Percentiles rank a stretch among this genome's conserved stretches.
These are phyloP conservation scores for Kitagawia praeruptora DNA, from an alignment of 129 eudicot species.

Conservation along the genomic window DNA sequence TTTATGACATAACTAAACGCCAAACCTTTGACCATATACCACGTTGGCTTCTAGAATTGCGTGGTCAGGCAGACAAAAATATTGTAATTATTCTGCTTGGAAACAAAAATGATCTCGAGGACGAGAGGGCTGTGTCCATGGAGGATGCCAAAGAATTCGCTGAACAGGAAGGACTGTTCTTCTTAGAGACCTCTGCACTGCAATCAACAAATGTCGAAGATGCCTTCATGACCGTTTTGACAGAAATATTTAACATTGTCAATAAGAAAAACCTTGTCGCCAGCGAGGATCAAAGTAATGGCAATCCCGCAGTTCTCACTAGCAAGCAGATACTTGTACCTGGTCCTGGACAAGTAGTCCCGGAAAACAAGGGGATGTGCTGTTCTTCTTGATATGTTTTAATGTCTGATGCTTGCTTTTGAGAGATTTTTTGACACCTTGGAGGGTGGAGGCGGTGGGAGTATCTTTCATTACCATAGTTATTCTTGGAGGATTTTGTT, in stretches of 20 bases:
- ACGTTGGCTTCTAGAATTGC: slow-evolving; percentile 61
- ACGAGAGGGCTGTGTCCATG: slow-evolving; percentile 59
- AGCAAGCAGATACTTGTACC: slow-evolving; percentile 87
- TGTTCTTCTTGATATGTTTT: slow-evolving; percentile 48
- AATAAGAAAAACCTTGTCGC: slow-evolving; percentile 73
- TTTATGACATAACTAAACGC: slow-evolving; percentile 65
- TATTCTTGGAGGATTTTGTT: slow-evolving; percentile 24
- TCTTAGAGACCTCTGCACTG: slow-evolving; percentile 81
- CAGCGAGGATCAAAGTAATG: slow-evolving; percentile 49
- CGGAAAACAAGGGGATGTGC: slow-evolving; percentile 60
- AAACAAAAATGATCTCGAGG: slow-evolving; percentile 59
- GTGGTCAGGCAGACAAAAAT: slow-evolving; percentile 66
- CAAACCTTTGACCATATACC: slow-evolving; percentile 75
- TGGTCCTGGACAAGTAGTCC: slow-evolving; percentile 90
- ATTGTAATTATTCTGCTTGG: slow-evolving; percentile 62
- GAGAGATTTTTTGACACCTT: slow-evolving; percentile 1
- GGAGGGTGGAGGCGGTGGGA: background rate
- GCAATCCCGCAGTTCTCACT: slow-evolving; percentile 42
- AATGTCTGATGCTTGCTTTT: background rate
- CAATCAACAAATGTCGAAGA: slow-evolving; percentile 89
- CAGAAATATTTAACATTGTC: slow-evolving; percentile 80
- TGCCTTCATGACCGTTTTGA: slow-evolving; percentile 73
- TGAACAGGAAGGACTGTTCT: slow-evolving; percentile 84
- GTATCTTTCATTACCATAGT: slow-evolving; percentile 8
- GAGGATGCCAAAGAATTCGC: slow-evolving; percentile 94